phyloP scores from a whole-genome alignment of 164 flowering plant genomes.

The Piper betle region DNA sequence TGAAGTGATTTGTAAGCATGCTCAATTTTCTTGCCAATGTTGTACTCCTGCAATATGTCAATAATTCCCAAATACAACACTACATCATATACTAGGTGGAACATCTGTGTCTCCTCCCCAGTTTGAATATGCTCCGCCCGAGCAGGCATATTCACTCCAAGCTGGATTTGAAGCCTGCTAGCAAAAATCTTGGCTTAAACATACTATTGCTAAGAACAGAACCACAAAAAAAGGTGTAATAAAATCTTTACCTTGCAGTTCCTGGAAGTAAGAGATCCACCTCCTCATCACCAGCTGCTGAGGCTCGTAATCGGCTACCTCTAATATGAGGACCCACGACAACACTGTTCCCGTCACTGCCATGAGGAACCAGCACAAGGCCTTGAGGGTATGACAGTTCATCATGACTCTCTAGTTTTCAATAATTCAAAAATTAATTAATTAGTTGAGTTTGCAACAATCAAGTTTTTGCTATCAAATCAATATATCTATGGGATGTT shows the following conservation, averaged over 20 bases:
- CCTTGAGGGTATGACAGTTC: slow-evolving; percentile 79
- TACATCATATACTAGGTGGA: slow-evolving; percentile 68
- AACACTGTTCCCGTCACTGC: slow-evolving; percentile 48
- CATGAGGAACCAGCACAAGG: slow-evolving; percentile 86
- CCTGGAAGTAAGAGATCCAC: slow-evolving; percentile 99
- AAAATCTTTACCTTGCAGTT: slow-evolving; percentile 63
- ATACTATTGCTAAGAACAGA: not conserved
- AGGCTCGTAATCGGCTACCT: slow-evolving; percentile 78
- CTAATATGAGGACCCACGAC: slow-evolving; percentile 90
- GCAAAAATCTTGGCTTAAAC: not conserved
- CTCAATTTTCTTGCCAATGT: slow-evolving; percentile 79
- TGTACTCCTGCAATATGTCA: slow-evolving; percentile 93
- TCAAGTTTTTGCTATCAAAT: too few species aligned
- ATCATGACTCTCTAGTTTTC: slow-evolving; percentile 41
- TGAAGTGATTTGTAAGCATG: slow-evolving; percentile 88
- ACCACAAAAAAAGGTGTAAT: not conserved
- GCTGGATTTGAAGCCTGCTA: slow-evolving; percentile 87
- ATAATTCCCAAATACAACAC: slow-evolving; percentile 87
- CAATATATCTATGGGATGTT: too few species aligned
- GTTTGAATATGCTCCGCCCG: slow-evolving; percentile 70
- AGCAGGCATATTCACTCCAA: slow-evolving; percentile 99
- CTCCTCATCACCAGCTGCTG: slow-evolving; percentile 77
- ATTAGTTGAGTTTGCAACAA: too few species aligned
- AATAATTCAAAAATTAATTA: too few species aligned
- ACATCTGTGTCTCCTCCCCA: slow-evolving; percentile 29